Evolutionary conservation across 495 filamentous ascomycete species (phyloP).

Genomic region (Daldinia concentrica): DNA sequence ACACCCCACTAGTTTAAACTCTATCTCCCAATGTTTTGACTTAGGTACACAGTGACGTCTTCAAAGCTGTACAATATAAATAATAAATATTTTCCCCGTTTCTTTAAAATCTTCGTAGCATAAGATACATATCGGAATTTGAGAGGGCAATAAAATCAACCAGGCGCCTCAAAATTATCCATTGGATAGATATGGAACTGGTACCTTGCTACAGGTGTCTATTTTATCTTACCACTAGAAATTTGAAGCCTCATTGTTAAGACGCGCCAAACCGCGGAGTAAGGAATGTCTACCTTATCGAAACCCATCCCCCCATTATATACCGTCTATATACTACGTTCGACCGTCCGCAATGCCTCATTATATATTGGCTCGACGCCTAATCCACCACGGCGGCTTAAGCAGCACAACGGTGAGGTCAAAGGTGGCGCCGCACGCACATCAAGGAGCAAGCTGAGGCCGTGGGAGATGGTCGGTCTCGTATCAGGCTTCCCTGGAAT

Average conservation of each 20-base stretch:
- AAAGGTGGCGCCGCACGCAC: constrained; percentile 85
- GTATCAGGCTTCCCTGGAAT: constrained; percentile 89
- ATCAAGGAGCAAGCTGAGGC: constrained; percentile 68
- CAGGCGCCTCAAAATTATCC: neutral
- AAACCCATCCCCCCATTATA: constrained; percentile 66
- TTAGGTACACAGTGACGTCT: neutral
- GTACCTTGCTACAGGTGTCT: neutral
- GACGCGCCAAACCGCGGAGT: constrained; percentile 5
- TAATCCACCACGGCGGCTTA: constrained; percentile 79
- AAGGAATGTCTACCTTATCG: constrained; percentile 48
- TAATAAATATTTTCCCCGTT: neutral
- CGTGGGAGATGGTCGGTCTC: constrained; percentile 93
- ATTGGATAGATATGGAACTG: constrained; percentile 21
- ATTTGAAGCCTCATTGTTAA: constrained; percentile 21
- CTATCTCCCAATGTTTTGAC: neutral
- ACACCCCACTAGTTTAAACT: neutral
- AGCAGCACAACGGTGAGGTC: constrained; percentile 85
- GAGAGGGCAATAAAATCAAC: neutral
- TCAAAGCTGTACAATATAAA: neutral
- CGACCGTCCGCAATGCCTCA: constrained; percentile 68
- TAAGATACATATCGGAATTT: too few species aligned
- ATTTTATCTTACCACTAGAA: constrained; percentile 3
- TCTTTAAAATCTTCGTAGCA: too few species aligned
- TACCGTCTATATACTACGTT: constrained; percentile 84
- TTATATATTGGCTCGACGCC: constrained; percentile 94